phyloP scores from a whole-genome alignment of 768 basidiomycete species.

The Pulveroboletus sp. region DNA sequence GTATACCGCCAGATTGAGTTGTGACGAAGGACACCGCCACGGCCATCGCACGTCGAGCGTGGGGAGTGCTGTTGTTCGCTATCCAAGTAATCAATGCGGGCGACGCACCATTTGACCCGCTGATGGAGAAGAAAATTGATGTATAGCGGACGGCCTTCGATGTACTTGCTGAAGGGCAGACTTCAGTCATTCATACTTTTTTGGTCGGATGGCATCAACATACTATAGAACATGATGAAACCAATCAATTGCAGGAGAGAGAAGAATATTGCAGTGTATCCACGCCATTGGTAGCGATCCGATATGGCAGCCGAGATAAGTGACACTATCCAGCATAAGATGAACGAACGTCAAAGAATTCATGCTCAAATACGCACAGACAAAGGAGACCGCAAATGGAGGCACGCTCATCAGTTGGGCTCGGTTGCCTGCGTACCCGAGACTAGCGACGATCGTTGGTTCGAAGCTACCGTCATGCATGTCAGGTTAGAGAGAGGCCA shows the following conservation, averaged over 20 bases:
- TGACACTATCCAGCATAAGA: too few species aligned
- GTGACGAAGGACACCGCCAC: conserved; percentile 51
- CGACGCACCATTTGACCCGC: conserved; percentile 47
- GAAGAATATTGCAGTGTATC: conserved; percentile 41
- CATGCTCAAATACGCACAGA: too few species aligned
- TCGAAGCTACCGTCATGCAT: too few species aligned
- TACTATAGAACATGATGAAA: conserved; percentile 52
- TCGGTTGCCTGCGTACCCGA: too few species aligned
- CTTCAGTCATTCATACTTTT: neutral
- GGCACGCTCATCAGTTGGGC: too few species aligned
- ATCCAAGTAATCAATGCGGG: conserved; percentile 57
- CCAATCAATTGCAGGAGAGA: conserved; percentile 44
- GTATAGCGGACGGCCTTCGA: conserved; percentile 46
- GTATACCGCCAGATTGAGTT: conserved; percentile 50
- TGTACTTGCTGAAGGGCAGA: conserved; percentile 7
- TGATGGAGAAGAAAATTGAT: conserved; percentile 52
- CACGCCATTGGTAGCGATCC: conserved; percentile 36
- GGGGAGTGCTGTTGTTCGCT: conserved; percentile 57
- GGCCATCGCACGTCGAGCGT: conserved; percentile 52
- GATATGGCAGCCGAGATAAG: too few species aligned
- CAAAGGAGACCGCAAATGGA: too few species aligned
- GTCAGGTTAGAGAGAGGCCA: too few species aligned
- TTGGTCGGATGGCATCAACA: conserved; percentile 4
- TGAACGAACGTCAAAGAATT: too few species aligned
- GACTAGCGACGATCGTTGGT: too few species aligned